Conservation (phyloP, 768 basidiomycete species). For the Collybiopsis confluens region DNA sequence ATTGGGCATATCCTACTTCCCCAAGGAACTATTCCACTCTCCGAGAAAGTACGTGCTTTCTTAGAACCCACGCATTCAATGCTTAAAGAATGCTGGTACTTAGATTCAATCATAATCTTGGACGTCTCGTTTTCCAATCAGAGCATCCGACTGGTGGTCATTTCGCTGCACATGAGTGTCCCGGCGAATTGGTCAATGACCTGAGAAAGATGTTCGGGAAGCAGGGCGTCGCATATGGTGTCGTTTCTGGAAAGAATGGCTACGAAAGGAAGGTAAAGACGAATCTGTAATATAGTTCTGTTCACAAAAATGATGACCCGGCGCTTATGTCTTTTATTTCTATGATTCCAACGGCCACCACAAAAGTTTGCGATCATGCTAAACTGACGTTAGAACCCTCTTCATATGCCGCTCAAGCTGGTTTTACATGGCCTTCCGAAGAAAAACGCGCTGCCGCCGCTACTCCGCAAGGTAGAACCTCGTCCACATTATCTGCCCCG, state of each 20-base stretch:
- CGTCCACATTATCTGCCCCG: not conserved
- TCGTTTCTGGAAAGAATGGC: constrained; percentile 25
- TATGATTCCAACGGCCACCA: not conserved
- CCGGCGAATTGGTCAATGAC: constrained; percentile 27
- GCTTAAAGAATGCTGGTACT: not conserved
- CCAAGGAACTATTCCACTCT: constrained; percentile 34
- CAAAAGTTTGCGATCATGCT: not conserved
- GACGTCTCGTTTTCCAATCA: constrained; percentile 1
- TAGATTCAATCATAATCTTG: not conserved
- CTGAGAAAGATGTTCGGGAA: constrained; percentile 35
- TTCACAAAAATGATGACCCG: no score
- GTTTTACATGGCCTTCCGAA: not conserved
- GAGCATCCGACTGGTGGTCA: constrained; percentile 5
- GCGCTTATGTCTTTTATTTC: not conserved
- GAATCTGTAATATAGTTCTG: not conserved
- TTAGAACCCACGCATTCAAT: not conserved
- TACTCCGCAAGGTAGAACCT: not conserved
- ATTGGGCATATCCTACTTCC: constrained; percentile 48
- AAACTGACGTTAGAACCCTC: not conserved
- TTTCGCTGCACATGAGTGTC: constrained; percentile 6
- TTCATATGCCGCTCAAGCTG: not conserved
- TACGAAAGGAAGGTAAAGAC: constrained; percentile 12
- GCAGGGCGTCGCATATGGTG: constrained; percentile 26
- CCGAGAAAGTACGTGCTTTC: constrained; percentile 8
- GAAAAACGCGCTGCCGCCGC: constrained; percentile 2